These are phyloP conservation scores for Amanita polypyramis DNA, from an alignment of 768 basidiomycete species.

Conservation along the genomic window DNA sequence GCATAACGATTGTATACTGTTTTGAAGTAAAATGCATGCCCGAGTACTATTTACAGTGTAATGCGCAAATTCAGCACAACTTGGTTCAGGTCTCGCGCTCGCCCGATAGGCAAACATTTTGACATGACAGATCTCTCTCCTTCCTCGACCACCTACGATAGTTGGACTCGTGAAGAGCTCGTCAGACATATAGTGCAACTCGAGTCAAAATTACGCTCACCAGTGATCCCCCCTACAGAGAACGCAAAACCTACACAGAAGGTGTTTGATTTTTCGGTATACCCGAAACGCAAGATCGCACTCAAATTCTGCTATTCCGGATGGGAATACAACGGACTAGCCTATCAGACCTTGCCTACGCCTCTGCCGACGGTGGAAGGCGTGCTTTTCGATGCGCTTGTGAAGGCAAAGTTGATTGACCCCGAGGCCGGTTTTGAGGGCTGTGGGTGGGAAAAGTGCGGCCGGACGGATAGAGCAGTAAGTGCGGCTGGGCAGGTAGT, in stretches of 20 bases:
- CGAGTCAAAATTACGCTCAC: conserved; percentile 26
- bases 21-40: too few relatives aligned
- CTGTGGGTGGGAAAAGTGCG: conserved; percentile 86
- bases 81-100: not conserved
- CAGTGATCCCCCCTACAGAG: not conserved
- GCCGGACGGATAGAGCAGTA: conserved; percentile 91
- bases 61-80: too few relatives aligned
- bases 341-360: conserved; percentile 61
- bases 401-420: conserved; percentile 70
- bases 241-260: conserved; percentile 15
- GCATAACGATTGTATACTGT: too few relatives aligned
- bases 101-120: not conserved
- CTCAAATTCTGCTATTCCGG: conserved; percentile 90
- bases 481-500: conserved; percentile 92
- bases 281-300: conserved; percentile 84
- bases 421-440: conserved; percentile 65
- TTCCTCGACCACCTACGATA: conserved; percentile 22
- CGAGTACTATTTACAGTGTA: too few relatives aligned
- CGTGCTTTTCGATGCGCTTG: conserved; percentile 72
- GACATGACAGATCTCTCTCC: not conserved
- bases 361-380: conserved; percentile 87
- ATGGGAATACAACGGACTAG: conserved; percentile 86
- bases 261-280: conserved; percentile 52
- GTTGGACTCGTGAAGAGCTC: conserved; percentile 50
- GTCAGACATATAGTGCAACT: conserved; percentile 52